Conservation (phyloP, 306 rosid genomes). For the Quercus glauca region DNA sequence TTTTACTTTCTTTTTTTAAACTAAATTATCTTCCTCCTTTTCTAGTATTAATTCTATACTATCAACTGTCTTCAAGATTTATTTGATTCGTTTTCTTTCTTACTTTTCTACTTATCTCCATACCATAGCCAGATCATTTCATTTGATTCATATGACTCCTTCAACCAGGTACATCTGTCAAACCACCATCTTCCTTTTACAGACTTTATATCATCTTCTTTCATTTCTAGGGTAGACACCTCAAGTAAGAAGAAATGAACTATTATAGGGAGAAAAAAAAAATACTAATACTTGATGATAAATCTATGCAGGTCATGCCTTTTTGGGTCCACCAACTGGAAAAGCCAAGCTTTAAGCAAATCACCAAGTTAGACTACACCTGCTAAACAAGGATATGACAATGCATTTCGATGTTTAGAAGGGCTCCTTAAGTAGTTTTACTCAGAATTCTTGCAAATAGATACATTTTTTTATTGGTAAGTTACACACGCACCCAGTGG, state of each 20-base stretch:
- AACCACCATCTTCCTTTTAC: neutral
- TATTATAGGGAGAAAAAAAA: neutral
- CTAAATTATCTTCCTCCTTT: constrained; percentile 1
- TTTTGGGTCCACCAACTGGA: neutral
- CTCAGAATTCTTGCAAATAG: neutral
- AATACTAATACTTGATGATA: neutral
- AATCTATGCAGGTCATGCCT: neutral
- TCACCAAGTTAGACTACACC: neutral
- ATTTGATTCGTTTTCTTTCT: neutral
- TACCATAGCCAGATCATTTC: neutral
- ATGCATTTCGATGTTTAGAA: neutral
- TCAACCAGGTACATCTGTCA: neutral
- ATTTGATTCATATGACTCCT: neutral
- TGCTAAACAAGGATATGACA: neutral
- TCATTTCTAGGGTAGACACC: neutral
- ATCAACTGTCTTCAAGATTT: neutral
- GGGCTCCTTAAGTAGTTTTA: neutral
- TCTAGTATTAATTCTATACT: neutral
- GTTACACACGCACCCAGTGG: too few relatives aligned
- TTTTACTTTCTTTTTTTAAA: neutral
- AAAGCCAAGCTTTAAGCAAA: too few relatives aligned
- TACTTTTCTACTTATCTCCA: neutral
- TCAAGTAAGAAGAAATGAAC: neutral
- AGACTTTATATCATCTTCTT: neutral
- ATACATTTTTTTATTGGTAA: neutral